Evolutionary conservation across 2,329 filamentous ascomycete genomes (phyloP).

Genomic region (Coniochaeta sp.): DNA sequence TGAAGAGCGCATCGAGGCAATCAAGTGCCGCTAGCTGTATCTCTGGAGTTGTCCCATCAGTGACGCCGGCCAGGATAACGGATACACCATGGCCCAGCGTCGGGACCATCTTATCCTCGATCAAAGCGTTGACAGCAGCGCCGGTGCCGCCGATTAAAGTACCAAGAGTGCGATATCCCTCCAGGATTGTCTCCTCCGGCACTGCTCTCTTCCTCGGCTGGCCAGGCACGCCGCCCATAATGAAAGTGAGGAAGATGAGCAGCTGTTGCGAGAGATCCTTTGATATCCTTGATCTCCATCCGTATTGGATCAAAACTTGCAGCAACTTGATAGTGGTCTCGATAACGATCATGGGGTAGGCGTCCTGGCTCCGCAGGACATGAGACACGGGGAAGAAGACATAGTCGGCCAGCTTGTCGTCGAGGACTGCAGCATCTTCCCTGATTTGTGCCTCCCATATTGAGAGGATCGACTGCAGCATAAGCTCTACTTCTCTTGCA

Average conservation of each 20-base stretch:
- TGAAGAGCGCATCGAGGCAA: slow-evolving; percentile 55
- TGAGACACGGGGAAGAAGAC: slow-evolving; percentile 89
- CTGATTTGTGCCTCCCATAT: slow-evolving; percentile 14
- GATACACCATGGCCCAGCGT: slow-evolving; percentile 77
- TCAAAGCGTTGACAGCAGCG: slow-evolving; percentile 20
- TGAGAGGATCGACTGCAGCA: slow-evolving; percentile 9
- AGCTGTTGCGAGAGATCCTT: slow-evolving; percentile 74
- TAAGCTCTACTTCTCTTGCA: slow-evolving; percentile 11
- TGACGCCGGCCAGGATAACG: slow-evolving; percentile 68
- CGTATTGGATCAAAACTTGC: slow-evolving; percentile 63
- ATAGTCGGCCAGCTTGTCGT: slow-evolving; percentile 86
- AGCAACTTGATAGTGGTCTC: slow-evolving; percentile 75
- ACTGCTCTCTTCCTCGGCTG: slow-evolving; percentile 36
- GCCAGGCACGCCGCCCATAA: slow-evolving; percentile 66
- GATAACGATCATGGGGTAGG: slow-evolving; percentile 62
- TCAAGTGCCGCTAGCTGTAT: slow-evolving; percentile 65
- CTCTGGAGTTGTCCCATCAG: slow-evolving; percentile 54
- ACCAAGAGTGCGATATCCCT: slow-evolving; percentile 63
- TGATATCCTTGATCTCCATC: slow-evolving; percentile 70
- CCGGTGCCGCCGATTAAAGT: slow-evolving; percentile 49
- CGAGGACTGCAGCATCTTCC: slow-evolving; percentile 45
- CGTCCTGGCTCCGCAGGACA: slow-evolving; percentile 69
- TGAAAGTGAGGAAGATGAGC: slow-evolving; percentile 74
- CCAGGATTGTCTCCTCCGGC: slow-evolving; percentile 67
- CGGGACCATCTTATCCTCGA: slow-evolving; percentile 58